Percentiles rank a stretch among this genome's conserved stretches.
Evolutionary conservation across 1,139 yeast species (phyloP).

Genomic region (Geotrichum citri-aurantii): DNA sequence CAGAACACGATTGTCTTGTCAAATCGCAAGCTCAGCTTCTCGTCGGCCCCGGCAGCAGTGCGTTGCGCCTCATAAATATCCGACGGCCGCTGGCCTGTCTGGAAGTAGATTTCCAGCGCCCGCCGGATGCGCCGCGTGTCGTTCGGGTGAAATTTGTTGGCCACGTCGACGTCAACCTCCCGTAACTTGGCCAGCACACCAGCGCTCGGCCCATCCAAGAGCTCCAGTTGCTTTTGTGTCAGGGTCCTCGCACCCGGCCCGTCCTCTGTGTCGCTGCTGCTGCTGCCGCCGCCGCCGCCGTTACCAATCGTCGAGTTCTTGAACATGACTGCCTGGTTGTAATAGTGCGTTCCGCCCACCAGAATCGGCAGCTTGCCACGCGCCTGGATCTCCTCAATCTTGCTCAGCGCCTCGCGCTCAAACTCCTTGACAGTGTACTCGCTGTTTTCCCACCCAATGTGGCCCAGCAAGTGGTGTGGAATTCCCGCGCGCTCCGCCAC

Average conservation of each 20-base stretch:
- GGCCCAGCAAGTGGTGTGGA: slow-evolving; percentile 83
- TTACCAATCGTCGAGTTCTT: slow-evolving; percentile 49
- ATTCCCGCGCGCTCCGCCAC: slow-evolving; percentile 64
- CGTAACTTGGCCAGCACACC: slow-evolving; percentile 45
- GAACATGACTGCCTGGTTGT: slow-evolving; percentile 71
- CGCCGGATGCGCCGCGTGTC: slow-evolving; percentile 73
- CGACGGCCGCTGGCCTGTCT: slow-evolving; percentile 64
- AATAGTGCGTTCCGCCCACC: slow-evolving; percentile 96
- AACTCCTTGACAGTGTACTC: slow-evolving; percentile 83
- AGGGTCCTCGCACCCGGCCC: slow-evolving; percentile 14
- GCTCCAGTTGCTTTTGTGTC: slow-evolving; percentile 37
- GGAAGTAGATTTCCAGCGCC: slow-evolving; percentile 71
- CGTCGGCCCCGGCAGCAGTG: slow-evolving; percentile 22
- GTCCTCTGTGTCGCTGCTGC: background rate
- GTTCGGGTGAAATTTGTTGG: slow-evolving; percentile 85
- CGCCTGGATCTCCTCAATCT: slow-evolving; percentile 56
- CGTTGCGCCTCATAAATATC: slow-evolving; percentile 59
- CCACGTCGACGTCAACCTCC: slow-evolving; percentile 62
- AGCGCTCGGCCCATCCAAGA: slow-evolving; percentile 52
- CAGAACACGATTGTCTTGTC: slow-evolving; percentile 65
- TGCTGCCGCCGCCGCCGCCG: too few species aligned
- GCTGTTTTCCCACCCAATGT: slow-evolving; percentile 62
- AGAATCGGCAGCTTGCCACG: slow-evolving; percentile 76
- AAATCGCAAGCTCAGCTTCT: slow-evolving; percentile 43
- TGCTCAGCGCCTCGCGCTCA: slow-evolving; percentile 55